Evolutionary conservation across 495 filamentous ascomycete species (phyloP).

Genomic region (Aspergillus carlsbadensis): DNA sequence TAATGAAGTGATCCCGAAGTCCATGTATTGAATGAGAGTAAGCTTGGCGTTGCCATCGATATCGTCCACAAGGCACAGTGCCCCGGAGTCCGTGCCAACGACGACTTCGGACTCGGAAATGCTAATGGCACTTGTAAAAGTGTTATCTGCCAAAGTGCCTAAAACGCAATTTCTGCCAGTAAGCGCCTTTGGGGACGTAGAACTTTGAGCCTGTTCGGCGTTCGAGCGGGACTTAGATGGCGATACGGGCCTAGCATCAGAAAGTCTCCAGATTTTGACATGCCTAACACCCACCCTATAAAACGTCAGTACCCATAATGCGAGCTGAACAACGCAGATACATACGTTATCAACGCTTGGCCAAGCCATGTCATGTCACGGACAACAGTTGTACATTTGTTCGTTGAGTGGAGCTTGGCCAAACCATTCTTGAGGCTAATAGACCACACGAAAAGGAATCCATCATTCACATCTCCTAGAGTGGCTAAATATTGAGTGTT

Average conservation of each 20-base stretch:
- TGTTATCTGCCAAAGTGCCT: constrained; percentile 67
- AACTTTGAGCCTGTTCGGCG: constrained; percentile 36
- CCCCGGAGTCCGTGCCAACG: constrained; percentile 47
- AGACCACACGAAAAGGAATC: constrained; percentile 89
- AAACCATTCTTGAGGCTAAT: constrained; percentile 79
- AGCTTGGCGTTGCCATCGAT: constrained; percentile 68
- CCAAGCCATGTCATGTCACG: constrained; percentile 89
- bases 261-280: constrained; percentile 89
- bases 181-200: constrained; percentile 53
- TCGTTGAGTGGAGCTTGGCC: constrained; percentile 85
- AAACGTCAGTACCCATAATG: constrained; percentile 10
- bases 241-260: constrained; percentile 52
- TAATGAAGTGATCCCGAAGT: constrained; percentile 47
- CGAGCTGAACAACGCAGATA: constrained; percentile 8
- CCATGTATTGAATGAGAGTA: constrained; percentile 30
- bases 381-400: constrained; percentile 85
- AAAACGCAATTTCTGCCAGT: constrained; percentile 60
- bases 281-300: constrained; percentile 78
- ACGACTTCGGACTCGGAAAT: constrained; percentile 61
- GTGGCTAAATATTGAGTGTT: constrained; percentile 87
- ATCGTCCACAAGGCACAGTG: constrained; percentile 67
- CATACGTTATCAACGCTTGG: constrained; percentile 61
- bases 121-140: constrained; percentile 74
- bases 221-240: constrained; percentile 49
- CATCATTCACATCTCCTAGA: constrained; percentile 84